Evolutionary conservation across 805 yeast species (phyloP).

Genomic region (Candida insectorum): DNA sequence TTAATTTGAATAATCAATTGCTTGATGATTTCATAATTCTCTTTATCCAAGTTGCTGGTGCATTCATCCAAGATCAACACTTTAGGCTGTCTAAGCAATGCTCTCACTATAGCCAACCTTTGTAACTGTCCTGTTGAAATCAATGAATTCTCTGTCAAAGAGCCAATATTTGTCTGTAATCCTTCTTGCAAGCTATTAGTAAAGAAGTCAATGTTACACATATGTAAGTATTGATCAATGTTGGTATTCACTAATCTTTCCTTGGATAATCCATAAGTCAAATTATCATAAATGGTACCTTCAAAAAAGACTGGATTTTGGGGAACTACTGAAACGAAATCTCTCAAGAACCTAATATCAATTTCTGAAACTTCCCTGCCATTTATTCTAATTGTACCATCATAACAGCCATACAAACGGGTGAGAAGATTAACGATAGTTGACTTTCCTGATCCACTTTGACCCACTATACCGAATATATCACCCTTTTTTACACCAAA

Average conservation of each 20-base stretch:
- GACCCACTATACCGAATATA: conserved; percentile 71
- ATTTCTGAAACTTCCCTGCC: conserved; percentile 41
- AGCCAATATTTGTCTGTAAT: conserved; percentile 53
- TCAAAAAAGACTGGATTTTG: conserved; percentile 72
- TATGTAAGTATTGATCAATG: conserved; percentile 36
- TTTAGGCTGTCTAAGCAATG: conserved; percentile 63
- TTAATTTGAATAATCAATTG: conserved; percentile 52
- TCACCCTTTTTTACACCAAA: conserved; percentile 45
- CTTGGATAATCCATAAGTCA: conserved; percentile 53
- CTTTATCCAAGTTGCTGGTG: conserved; percentile 80
- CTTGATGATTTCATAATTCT: conserved; percentile 50
- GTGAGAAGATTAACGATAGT: conserved; percentile 60
- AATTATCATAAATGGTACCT: conserved; percentile 70
- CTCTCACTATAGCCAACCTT: conserved; percentile 79
- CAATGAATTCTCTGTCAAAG: conserved; percentile 30
- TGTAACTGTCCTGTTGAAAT: conserved; percentile 93
- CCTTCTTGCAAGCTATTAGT: conserved; percentile 54
- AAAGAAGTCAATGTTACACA: conserved; percentile 53
- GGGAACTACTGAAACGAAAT: conserved; percentile 62
- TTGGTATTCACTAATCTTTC: conserved; percentile 20
- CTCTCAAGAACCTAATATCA: conserved; percentile 48
- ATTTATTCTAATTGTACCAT: conserved; percentile 42
- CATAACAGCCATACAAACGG: conserved; percentile 44
- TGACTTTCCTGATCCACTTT: conserved; percentile 91
- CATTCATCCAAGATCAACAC: conserved; percentile 81